phyloP scores from a whole-genome alignment of 345 rosid genomes.

The Fremontodendron californicum region DNA sequence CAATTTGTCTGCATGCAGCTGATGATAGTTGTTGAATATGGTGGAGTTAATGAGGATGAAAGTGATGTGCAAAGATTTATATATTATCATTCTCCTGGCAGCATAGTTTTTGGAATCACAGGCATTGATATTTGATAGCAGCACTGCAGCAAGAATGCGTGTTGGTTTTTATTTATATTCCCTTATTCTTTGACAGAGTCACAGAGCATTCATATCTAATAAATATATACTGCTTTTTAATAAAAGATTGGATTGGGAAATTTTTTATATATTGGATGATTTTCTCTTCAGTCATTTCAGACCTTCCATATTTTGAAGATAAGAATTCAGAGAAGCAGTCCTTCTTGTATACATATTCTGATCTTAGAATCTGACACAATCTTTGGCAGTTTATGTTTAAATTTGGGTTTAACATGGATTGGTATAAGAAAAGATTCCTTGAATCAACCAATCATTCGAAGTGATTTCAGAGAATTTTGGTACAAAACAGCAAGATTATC shows the following conservation, averaged over 20 bases:
- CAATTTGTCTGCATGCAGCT: slow-evolving; percentile 5
- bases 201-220: not conserved
- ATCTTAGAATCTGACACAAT: not conserved
- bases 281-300: not conserved
- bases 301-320: no score
- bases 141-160: not conserved
- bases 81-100: not conserved
- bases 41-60: not conserved
- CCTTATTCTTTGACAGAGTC: not conserved
- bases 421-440: not conserved
- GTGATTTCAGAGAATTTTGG: no score
- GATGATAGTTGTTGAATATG: not conserved
- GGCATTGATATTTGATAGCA: not conserved
- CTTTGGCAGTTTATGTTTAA: not conserved
- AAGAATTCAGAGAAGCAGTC: no score
- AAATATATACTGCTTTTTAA: not conserved
- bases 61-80: not conserved
- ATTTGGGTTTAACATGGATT: not conserved
- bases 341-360: not conserved
- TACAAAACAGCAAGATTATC: no score
- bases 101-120: not conserved
- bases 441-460: not conserved
- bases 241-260: not conserved
- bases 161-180: not conserved
- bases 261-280: no score